Base-by-base conservation (phyloP, 495 filamentous ascomycete species). In the Ramalina peruviana region DNA sequence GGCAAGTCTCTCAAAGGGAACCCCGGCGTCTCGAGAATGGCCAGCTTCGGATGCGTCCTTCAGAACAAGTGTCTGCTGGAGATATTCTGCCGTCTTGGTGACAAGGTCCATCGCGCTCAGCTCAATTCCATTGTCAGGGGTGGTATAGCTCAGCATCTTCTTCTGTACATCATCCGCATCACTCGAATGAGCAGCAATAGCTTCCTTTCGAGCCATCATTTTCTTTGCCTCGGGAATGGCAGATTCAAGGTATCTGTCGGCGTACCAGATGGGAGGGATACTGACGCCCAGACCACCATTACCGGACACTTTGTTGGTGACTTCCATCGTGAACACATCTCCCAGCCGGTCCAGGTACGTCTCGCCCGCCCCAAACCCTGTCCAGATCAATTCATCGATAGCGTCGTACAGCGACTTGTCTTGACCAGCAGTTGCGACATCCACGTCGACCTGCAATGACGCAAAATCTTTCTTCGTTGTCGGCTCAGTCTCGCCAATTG, bases 181-280 rank as follows among this genome's bases (percentile, higher is more conserved):
- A 25, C 65, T 54, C 13, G 78, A 61, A 27, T 70, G 63, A 25
- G 67, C 58, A 17, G 60, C 58, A 4, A 68, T 62, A 20, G 65
- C 54, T 9, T 67, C 61, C 56, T 64, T 65, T 40, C 63, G 62
- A 6, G 57, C 46, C 13, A 71, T 66, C 49, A 78, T 67, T n/a
- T 72, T 72, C 43, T 64, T 71, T 17, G 79, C 66, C 49, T 72
- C 58, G 2, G 79, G 68, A 53, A 70, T 70, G 51, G 74, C 75
- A 33, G 63, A 65, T 46, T 76, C 71, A 51, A 88, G 62, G 62
- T 94, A 95, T 36, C 87, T 74, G 61, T 94, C 88, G 7, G 80
- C 73, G 57, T 89, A 93, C 55, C 88, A 79, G 0, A 77, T 70
- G 15, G 75, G 65, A 27, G 87, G 86, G 17, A 90, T 74, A 13